These are phyloP conservation scores for Colletotrichum coccodes DNA, from an alignment of 2,329 filamentous ascomycete species.

Conservation along the genomic window DNA sequence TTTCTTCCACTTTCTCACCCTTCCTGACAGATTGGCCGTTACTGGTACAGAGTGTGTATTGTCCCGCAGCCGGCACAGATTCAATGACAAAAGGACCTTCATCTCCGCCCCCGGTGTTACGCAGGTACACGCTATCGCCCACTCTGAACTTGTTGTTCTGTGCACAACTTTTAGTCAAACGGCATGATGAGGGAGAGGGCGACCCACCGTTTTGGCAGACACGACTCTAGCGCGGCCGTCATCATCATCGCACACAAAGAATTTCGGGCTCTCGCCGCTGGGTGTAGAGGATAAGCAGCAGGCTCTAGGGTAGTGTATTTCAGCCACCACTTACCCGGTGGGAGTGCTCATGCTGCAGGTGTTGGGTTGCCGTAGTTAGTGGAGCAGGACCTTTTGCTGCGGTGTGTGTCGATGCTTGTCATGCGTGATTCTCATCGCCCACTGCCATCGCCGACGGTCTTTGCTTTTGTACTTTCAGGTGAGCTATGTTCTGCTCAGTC, in stretches of 20 bases:
- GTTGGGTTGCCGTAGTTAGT: neutral
- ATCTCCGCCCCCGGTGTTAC: neutral
- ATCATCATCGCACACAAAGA: neutral
- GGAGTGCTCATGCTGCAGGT: neutral
- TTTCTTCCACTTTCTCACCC: neutral
- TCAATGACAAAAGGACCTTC: slow-evolving; percentile 3
- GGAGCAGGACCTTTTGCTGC: neutral
- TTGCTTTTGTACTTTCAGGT: neutral
- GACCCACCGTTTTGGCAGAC: neutral
- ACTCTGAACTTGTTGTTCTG: slow-evolving; percentile 7
- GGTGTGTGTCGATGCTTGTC: neutral
- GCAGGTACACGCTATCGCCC: slow-evolving; percentile 1
- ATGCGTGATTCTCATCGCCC: neutral
- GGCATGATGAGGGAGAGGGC: neutral
- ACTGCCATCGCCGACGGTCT: neutral
- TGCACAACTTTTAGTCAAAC: neutral
- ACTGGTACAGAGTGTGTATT: neutral
- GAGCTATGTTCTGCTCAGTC: no score
- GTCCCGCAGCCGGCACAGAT: neutral
- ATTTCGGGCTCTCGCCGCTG: neutral
- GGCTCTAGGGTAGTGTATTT: neutral
- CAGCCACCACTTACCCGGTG: neutral
- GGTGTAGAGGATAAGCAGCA: neutral
- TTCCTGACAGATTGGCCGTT: neutral
- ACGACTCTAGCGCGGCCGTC: neutral